Evolutionary conservation across 2,329 filamentous ascomycete genomes (phyloP), one percentile per base, ranked within the genome.

Genomic region (Trichothecium roseum): DNA sequence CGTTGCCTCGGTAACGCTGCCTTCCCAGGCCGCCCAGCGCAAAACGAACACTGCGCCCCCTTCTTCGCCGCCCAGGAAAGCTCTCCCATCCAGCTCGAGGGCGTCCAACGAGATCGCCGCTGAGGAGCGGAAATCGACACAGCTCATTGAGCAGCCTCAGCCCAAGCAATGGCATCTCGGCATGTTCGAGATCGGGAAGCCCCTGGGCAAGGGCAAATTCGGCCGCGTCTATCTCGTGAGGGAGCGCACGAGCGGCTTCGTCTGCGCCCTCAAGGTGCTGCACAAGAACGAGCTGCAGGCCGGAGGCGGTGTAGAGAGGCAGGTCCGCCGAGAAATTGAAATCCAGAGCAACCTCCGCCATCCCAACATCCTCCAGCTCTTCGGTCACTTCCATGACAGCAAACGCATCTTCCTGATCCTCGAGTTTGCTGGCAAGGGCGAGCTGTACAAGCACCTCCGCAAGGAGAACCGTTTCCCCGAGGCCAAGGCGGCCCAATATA

Each of bases 121-220:
- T 24, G 15, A 32, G 16, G 28, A 39, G 29, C 30, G 13, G 14
- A 30, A 28, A 13, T 37, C 42, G 4, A 33, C 32, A 28, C 36
- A 57, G 45, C 53, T 54, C 13, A 35, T 42, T 15, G 56, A 57
- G 32, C 74, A 80, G 50, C 69, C 76, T 27, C 50, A 56, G 42
- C 71, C 70, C 30, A 78, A 75, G 47, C 60, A 86, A 46, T 88
- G 88, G 60, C 85, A 94, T 54, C 74, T 94, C 4, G 84, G 85
- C 59, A 93, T 93, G 84, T 94, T 94, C 56, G 87, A 94, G 57
- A 94, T 93, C 44, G 84, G 84, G 28, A 82, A 85, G 46, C 84
- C 84, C 2, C 66, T 93, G 4, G 84, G 84, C 36, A 91, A 91
- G 62, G 84, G 84, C 43, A 93, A 91, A 55, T 93, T 91, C 51